Evolutionary conservation across 805 yeast species (phyloP), one percentile per base, ranked within the genome.

Genomic region (Helenozyma baotianmanensis): DNA sequence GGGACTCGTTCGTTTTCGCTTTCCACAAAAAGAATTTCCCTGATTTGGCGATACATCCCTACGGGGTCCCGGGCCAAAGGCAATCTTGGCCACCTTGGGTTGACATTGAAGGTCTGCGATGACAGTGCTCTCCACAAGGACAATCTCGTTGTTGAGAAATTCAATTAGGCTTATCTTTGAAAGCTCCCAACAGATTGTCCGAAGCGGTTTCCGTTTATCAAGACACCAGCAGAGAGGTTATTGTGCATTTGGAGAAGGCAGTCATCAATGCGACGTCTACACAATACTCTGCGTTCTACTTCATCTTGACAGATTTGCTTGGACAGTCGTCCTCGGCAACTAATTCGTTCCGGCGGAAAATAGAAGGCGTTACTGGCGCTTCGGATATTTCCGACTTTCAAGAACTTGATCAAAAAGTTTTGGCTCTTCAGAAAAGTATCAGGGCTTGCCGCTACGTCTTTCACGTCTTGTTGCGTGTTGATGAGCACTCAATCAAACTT

Each of bases 1-100:
- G 72, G 14, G 83, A 79, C 40, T 61, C 78, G 2, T 80, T 74
- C 43, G 54, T 74, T 9, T 75, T 74, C 39, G 75, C 75, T 2
- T 56, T 79, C 27, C 64, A 66, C 17, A 62, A 67, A 30, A 59
- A 51, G 10, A 54, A 55, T 13, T 40, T 43, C 18, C 40, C 51
- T 1, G 29, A 12, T 14, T 15, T 13, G 4, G 10, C 33, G 7
- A 14, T 28, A 3, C 17, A 25, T 12, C 40, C 39, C n/a, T 33
- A 42, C 16, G 36, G 40, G 4, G 18, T 12, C 10, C 16, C 22
- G 2, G 28, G 28, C 7, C 22, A 22, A 16, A 21, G 21, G 7
- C 14, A 30, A n/a, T 15, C 25, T 2, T 46, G 45, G 49, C 43
- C 50, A 3, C 51, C 45, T 4, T 48, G 49, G 48, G 36, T 62